Evolutionary conservation across 805 yeast species (phyloP).

Genomic region (Priceomyces castillae): DNA sequence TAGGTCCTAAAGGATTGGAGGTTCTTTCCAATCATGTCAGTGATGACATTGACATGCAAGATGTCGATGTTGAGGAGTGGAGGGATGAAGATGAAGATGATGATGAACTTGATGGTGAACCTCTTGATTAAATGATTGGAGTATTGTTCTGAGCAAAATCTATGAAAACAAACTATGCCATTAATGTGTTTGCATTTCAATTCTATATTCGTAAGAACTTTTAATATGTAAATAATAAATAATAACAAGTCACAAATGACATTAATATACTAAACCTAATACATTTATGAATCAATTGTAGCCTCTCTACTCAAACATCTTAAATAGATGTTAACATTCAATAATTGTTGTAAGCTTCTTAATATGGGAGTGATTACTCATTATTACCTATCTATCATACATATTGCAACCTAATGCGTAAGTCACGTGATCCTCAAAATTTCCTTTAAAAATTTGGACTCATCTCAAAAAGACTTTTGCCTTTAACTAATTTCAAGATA

Average conservation of each 20-base stretch:
- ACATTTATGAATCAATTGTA: too few species aligned
- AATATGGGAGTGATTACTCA: too few species aligned
- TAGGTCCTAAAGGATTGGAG: conserved; percentile 61
- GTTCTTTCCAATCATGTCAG: conserved; percentile 85
- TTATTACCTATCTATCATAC: too few species aligned
- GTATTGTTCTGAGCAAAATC: background rate
- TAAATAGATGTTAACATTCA: too few species aligned
- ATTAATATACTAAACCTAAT: too few species aligned
- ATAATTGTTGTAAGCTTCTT: too few species aligned
- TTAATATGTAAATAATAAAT: too few species aligned
- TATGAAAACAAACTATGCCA: background rate
- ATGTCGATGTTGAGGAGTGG: conserved; percentile 59
- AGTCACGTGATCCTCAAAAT: background rate
- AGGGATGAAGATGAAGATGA: conserved; percentile 58
- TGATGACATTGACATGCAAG: conserved; percentile 48
- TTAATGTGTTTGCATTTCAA: too few species aligned
- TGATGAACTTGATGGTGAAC: conserved; percentile 38
- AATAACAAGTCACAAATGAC: too few species aligned
- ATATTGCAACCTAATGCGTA: too few species aligned
- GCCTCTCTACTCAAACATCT: too few species aligned
- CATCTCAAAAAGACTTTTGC: background rate
- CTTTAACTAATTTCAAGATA: background rate
- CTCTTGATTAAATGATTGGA: conserved; percentile 6
- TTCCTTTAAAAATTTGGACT: background rate
- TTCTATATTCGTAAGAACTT: too few species aligned